phyloP scores from a whole-genome alignment of 1,284 basidiomycete genomes.

The Naganishia sp. region DNA sequence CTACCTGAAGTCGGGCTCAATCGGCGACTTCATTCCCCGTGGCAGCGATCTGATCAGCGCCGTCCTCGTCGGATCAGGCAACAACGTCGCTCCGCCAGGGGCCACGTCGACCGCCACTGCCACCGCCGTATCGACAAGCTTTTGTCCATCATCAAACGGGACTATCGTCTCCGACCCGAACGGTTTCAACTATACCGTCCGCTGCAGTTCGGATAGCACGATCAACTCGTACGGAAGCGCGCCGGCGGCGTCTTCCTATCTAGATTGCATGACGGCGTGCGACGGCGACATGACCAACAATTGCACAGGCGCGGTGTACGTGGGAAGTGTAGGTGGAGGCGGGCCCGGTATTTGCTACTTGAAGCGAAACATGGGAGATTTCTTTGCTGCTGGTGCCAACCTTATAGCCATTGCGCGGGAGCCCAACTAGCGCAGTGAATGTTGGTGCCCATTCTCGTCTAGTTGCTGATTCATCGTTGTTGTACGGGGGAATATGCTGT shows the following conservation, averaged over 20 bases:
- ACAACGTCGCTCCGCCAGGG: not conserved
- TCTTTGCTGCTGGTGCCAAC: not conserved
- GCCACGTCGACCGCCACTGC: too few relatives aligned
- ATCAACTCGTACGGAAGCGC: conserved; percentile 1
- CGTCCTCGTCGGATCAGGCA: not conserved
- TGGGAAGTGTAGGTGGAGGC: not conserved
- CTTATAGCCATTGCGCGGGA: not conserved
- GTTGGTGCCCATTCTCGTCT: too few relatives aligned
- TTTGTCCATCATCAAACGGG: not conserved
- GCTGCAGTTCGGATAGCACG: conserved; percentile 4
- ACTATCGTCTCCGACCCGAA: not conserved
- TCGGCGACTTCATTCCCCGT: not conserved
- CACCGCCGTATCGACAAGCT: not conserved
- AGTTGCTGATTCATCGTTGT: too few relatives aligned
- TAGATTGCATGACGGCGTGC: not conserved
- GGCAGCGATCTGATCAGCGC: conserved; percentile 1
- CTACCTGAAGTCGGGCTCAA: not conserved
- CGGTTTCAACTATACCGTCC: conserved; percentile 4
- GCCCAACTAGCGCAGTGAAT: too few relatives aligned
- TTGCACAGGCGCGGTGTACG: not conserved
- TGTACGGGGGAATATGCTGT: too few relatives aligned
- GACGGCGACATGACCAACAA: not conserved
- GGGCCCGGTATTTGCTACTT: not conserved
- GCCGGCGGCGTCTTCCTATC: not conserved
- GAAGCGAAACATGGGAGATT: conserved; percentile 4